Conservation (phyloP, 169 alveolate genomes). For the Plasmodium gaboni region DNA sequence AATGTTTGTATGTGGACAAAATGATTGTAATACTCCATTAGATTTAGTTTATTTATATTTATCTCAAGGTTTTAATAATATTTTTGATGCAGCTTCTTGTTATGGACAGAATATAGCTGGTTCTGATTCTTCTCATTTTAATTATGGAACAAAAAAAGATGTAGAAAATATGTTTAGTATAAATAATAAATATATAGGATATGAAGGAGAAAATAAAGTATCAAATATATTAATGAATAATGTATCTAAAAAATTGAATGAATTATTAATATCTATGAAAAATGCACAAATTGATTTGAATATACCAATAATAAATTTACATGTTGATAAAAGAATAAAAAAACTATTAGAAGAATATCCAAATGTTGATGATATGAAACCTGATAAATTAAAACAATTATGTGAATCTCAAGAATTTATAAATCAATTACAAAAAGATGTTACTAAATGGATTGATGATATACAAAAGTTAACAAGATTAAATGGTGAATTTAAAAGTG, state of each 20-base stretch:
- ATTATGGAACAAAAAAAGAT: slow-evolving; percentile 27
- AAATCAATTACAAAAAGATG: slow-evolving; percentile 83
- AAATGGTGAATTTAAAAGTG: slow-evolving; percentile 82
- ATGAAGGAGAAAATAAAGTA: slow-evolving; percentile 74
- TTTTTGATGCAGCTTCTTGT: slow-evolving; percentile 77
- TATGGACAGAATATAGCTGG: neutral
- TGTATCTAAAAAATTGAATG: slow-evolving; percentile 85
- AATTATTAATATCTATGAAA: slow-evolving; percentile 92
- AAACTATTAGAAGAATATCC: slow-evolving; percentile 87
- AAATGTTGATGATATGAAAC: slow-evolving; percentile 67
- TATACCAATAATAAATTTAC: slow-evolving; percentile 92
- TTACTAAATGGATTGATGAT: slow-evolving; percentile 88
- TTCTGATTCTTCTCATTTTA: slow-evolving; percentile 17
- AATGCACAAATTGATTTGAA: slow-evolving; percentile 94
- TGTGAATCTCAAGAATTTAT: slow-evolving; percentile 77
- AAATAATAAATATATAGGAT: slow-evolving; percentile 5
- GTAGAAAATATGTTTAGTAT: slow-evolving; percentile 10
- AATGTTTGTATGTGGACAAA: slow-evolving; percentile 77
- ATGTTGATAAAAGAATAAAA: slow-evolving; percentile 90
- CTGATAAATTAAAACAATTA: slow-evolving; percentile 31
- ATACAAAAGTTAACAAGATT: slow-evolving; percentile 86
- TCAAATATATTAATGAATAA: slow-evolving; percentile 69
- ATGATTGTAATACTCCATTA: slow-evolving; percentile 72
- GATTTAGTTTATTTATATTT: slow-evolving; percentile 75
- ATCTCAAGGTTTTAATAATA: slow-evolving; percentile 75